Conservation (phyloP, 441 rosid genomes). For the Mallotus repandus region DNA sequence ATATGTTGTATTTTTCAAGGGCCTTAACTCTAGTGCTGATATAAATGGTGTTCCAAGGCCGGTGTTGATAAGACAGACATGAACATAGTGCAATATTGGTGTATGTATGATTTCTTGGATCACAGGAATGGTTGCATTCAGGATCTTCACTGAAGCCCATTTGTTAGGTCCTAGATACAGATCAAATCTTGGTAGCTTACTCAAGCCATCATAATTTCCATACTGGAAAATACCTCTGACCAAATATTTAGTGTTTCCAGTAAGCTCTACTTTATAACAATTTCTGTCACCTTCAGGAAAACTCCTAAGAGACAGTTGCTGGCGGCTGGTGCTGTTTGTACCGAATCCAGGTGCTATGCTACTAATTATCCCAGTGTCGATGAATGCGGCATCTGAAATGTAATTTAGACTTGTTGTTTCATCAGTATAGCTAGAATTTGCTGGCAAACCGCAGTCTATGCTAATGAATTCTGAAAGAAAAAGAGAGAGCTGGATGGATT, state of each 20-base stretch:
- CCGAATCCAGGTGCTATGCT: conserved; percentile 10
- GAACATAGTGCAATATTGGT: conserved; percentile 23
- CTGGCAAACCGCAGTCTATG: conserved; percentile 37
- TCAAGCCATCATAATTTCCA: conserved; percentile 42
- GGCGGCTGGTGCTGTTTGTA: not conserved
- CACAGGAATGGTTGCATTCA: conserved; percentile 4
- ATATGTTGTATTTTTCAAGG: conserved; percentile 29
- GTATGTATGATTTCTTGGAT: conserved; percentile 33
- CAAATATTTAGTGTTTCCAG: conserved; percentile 20
- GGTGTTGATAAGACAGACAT: conserved; percentile 48
- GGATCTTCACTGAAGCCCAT: conserved; percentile 34
- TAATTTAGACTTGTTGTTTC: conserved; percentile 19
- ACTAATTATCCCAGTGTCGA: conserved; percentile 25
- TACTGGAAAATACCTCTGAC: conserved; percentile 37
- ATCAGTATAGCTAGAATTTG: conserved; percentile 25
- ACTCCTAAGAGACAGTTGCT: conserved; percentile 23
- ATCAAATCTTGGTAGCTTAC: conserved; percentile 36
- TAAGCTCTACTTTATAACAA: conserved; percentile 24
- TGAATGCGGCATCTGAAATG: conserved; percentile 22
- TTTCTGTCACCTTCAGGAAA: conserved; percentile 37
- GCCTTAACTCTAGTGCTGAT: conserved; percentile 49
- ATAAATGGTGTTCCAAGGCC: conserved; percentile 49
- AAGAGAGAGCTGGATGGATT: not conserved
- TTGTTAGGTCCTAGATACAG: conserved; percentile 39
- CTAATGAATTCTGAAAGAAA: conserved; percentile 35